A percentile compares a stretch with the other conserved stretches of the same genome.
These are phyloP conservation scores for Terfezia boudieri DNA, from an alignment of 495 filamentous ascomycete genomes.

Conservation along the genomic window DNA sequence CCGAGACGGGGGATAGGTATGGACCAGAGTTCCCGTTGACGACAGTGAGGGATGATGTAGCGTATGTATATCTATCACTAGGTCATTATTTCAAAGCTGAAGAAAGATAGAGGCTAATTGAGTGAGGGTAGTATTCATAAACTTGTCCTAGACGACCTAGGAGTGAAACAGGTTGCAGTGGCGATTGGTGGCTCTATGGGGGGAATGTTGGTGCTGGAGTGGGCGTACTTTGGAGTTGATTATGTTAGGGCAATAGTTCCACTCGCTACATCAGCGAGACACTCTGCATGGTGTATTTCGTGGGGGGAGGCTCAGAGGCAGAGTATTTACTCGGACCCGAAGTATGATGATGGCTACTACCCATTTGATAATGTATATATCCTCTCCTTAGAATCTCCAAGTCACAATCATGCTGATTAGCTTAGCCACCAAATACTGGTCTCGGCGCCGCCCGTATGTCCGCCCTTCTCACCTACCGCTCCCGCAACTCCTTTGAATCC, in stretches of 20 bases:
- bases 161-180: slow-evolving; percentile 63
- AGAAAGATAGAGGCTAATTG: slow-evolving; percentile 7
- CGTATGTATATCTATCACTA: slow-evolving; percentile 29
- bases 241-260: slow-evolving; percentile 83
- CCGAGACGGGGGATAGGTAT: slow-evolving; percentile 45
- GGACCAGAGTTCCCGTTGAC: slow-evolving; percentile 93
- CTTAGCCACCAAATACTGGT: slow-evolving; percentile 54
- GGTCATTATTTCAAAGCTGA: neutral
- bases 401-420: neutral
- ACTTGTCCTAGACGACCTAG: slow-evolving; percentile 69
- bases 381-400: neutral
- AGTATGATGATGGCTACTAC: slow-evolving; percentile 93
- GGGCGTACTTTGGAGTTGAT: slow-evolving; percentile 85
- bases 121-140: slow-evolving; percentile 49
- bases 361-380: slow-evolving; percentile 26
- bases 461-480: slow-evolving; percentile 83
- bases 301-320: slow-evolving; percentile 97
- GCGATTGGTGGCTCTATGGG: slow-evolving; percentile 97
- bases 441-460: slow-evolving; percentile 93
- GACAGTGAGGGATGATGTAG: slow-evolving; percentile 86
- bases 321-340: slow-evolving; percentile 94
- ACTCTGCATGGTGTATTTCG: slow-evolving; percentile 98
- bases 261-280: slow-evolving; percentile 81
- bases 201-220: slow-evolving; percentile 91
- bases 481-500: slow-evolving; percentile 87